These are phyloP conservation scores for Penicillium hordei DNA, from an alignment of 2,329 filamentous ascomycete species.

Conservation along the genomic window DNA sequence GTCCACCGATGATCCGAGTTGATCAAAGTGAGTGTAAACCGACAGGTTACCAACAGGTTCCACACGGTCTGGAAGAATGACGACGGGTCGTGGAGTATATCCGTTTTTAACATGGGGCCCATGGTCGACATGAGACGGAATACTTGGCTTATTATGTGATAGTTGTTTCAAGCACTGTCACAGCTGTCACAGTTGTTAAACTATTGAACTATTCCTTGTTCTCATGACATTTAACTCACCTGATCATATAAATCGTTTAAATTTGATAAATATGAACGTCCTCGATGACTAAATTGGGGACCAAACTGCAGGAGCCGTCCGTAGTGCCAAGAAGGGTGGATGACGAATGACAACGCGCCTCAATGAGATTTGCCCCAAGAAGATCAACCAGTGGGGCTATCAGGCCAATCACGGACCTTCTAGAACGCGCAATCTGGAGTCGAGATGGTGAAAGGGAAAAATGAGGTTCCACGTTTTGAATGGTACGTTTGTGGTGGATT, in stretches of 20 bases:
- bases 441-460: slow-evolving; percentile 8
- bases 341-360: slow-evolving; percentile 6
- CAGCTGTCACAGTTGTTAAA: not conserved
- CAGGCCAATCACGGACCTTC: slow-evolving; percentile 2
- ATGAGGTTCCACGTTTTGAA: not conserved
- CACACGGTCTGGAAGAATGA: slow-evolving; percentile 31
- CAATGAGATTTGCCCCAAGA: slow-evolving; percentile 5
- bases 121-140: not conserved
- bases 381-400: slow-evolving; percentile 3
- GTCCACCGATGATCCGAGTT: slow-evolving; percentile 29
- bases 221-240: not conserved
- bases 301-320: not conserved
- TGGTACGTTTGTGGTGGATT: not conserved
- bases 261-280: not conserved
- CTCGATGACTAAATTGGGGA: not conserved
- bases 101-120: not conserved
- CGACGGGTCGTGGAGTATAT: slow-evolving; percentile 26
- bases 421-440: slow-evolving; percentile 13
- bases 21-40: slow-evolving; percentile 16
- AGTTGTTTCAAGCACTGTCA: not conserved
- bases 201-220: not conserved
- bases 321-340: not conserved
- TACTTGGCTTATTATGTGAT: not conserved
- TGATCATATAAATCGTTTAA: not conserved
- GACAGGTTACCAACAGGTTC: slow-evolving; percentile 24